Percentiles rank a stretch among this genome's conserved stretches.
Evolutionary conservation across 2,329 filamentous ascomycete genomes (phyloP).

Genomic region (Leptographium lundbergii): DNA sequence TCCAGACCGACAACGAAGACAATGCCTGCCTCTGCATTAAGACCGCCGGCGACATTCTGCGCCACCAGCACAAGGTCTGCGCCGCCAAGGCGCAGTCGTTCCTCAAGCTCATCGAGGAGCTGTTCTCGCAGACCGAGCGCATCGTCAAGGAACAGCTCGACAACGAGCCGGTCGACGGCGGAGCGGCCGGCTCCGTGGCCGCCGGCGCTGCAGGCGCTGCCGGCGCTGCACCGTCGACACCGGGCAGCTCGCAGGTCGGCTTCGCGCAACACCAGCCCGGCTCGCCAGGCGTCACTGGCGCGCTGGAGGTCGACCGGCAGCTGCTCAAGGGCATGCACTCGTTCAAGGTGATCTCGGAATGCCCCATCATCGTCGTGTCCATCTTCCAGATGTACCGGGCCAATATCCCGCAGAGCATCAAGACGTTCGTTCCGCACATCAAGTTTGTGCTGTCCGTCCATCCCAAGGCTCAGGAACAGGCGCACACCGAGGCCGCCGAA

Average conservation of each 20-base stretch:
- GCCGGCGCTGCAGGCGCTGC: neutral
- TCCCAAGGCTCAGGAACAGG: slow-evolving; percentile 84
- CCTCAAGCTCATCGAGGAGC: slow-evolving; percentile 80
- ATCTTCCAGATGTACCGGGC: slow-evolving; percentile 87
- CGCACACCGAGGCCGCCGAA: slow-evolving; percentile 71
- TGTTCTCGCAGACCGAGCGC: slow-evolving; percentile 89
- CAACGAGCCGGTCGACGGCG: slow-evolving; percentile 43
- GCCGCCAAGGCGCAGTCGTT: slow-evolving; percentile 74
- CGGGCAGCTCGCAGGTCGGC: slow-evolving; percentile 50
- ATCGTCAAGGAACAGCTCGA: slow-evolving; percentile 95
- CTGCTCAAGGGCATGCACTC: slow-evolving; percentile 92
- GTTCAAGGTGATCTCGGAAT: slow-evolving; percentile 96
- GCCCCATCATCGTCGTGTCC: slow-evolving; percentile 96
- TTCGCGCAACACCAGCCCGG: slow-evolving; percentile 64
- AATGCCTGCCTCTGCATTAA: slow-evolving; percentile 98
- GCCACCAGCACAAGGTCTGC: slow-evolving; percentile 78
- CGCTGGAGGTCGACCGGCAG: slow-evolving; percentile 69
- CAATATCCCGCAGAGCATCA: slow-evolving; percentile 73
- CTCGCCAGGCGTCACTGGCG: slow-evolving; percentile 75
- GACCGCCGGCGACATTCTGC: slow-evolving; percentile 92
- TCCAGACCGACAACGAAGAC: slow-evolving; percentile 90
- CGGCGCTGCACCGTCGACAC: slow-evolving; percentile 51
- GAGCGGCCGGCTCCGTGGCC: neutral
- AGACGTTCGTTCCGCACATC: slow-evolving; percentile 84
- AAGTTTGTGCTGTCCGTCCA: slow-evolving; percentile 81